A percentile compares a stretch with the other conserved stretches of the same genome.
Conservation (phyloP, 169 alveolate species). For the Plasmodium falciparum region DNA sequence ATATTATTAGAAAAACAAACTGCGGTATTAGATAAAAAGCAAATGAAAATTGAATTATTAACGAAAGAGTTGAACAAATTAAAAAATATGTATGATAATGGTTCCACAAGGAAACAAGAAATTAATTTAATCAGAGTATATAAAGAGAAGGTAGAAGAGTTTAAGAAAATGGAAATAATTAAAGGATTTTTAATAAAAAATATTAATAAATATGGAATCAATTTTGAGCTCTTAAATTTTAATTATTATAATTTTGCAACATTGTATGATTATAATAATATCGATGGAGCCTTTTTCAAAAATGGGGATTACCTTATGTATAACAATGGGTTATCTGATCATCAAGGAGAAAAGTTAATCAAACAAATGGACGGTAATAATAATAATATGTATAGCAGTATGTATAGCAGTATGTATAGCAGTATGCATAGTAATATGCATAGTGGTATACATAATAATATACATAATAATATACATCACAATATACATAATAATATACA, state of each 20-base stretch:
- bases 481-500: too few species aligned
- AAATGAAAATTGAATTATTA: constrained; percentile 5
- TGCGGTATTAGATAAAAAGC: constrained; percentile 15
- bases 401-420: too few species aligned
- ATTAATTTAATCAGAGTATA: constrained; percentile 15
- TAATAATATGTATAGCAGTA: neutral
- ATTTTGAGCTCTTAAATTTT: constrained; percentile 43
- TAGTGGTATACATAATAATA: too few species aligned
- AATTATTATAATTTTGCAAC: constrained; percentile 46
- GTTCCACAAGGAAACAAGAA: constrained; percentile 42
- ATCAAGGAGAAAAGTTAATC: neutral
- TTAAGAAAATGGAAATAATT: constrained; percentile 26
- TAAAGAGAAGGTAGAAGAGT: constrained; percentile 19
- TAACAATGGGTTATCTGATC: neutral
- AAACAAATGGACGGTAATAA: neutral
- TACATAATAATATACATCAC: too few species aligned
- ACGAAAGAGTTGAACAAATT: constrained; percentile 12
- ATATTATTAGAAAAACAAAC: constrained; percentile 27
- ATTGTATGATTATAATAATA: constrained; percentile 16
- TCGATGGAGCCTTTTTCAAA: constrained; percentile 6
- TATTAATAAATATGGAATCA: constrained; percentile 46
- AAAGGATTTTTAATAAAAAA: constrained; percentile 25
- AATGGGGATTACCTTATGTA: neutral
- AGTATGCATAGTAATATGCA: too few species aligned
- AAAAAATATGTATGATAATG: constrained; percentile 34